Evolutionary conservation across 2,329 filamentous ascomycete genomes (phyloP), one percentile per base, ranked within the genome.

Genomic region (Fusarium goolgardi): DNA sequence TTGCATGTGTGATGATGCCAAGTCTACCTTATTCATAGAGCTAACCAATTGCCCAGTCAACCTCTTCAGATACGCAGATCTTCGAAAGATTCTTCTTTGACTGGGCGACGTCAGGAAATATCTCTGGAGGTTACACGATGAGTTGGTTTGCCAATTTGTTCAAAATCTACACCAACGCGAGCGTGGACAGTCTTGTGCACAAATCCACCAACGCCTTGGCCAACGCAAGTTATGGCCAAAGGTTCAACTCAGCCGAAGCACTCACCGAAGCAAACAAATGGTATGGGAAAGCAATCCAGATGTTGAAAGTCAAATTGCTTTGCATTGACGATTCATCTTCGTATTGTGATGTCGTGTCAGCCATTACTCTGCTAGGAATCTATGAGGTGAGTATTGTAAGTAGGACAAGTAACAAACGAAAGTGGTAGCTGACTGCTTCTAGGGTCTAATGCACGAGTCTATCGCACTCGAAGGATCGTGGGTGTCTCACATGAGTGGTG

Each of bases 401-500:
- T 39, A 39, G 1, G 6, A 8, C 7, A 8, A 0, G 16, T 10
- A 9, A 5, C 25, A 31, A 8, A 5, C 2, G 8, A 16, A 15
- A 3, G 2, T 13, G 2, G 4, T 51, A 6, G 2, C 23, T 40
- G 4, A 40, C 9, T 11, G 0, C 2, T 0, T 7, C 0, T 1
- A 53, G 50, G 16, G 50, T 18, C 8, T 53, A 4, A 53, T 53
- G 13, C 29, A 32, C 15, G 23, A 53, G 10, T 53, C 50, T 0
- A 45, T 53, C 10, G 50, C 50, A 0, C 29, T 53, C 3, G 50
- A 53, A 8, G 50, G 50, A 4, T 53, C 50, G 2, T 53, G 39
- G 37, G 27, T 45, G 1, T 44, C 37, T 1, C 50, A 53, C 5
- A 34, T 18, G 4, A 27, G 29, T 13, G 50, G 50, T 3, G 39